phyloP scores from a whole-genome alignment of 2,329 filamentous ascomycete species.

The Talaromyces sp. region DNA sequence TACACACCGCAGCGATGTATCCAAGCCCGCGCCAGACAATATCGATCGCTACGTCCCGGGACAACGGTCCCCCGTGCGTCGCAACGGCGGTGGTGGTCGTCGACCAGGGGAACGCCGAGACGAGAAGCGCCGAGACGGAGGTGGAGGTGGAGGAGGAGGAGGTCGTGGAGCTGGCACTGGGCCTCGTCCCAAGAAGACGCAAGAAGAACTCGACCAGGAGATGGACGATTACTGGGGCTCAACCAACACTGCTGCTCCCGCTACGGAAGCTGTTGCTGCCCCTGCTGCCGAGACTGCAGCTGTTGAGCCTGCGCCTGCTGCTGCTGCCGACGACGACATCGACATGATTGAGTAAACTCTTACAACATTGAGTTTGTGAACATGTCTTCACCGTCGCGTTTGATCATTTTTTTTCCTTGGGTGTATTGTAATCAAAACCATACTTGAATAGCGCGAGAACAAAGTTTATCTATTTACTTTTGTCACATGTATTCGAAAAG shows the following conservation, averaged over 20 bases:
- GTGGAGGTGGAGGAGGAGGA: constrained; percentile 14
- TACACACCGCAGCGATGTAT: constrained; percentile 45
- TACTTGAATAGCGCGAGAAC: background rate
- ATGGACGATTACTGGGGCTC: constrained; percentile 88
- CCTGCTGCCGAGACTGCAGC: constrained; percentile 17
- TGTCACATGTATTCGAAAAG: background rate
- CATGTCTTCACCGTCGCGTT: background rate
- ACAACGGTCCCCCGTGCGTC: constrained; percentile 34
- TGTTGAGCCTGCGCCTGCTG: constrained; percentile 16
- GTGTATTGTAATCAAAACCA: background rate
- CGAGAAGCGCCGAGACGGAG: constrained; percentile 28
- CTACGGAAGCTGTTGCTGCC: constrained; percentile 19
- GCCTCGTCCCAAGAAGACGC: constrained; percentile 68
- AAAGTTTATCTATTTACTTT: background rate
- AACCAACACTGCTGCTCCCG: constrained; percentile 30
- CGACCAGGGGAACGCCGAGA: constrained; percentile 40
- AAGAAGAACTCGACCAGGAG: constrained; percentile 89
- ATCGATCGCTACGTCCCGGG: constrained; percentile 78
- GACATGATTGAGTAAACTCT: constrained; percentile 61
- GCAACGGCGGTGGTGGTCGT: constrained; percentile 38
- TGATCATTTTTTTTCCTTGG: background rate
- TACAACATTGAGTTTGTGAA: background rate
- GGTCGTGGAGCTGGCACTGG: constrained; percentile 43
- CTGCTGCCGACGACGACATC: constrained; percentile 50
- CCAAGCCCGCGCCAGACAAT: constrained; percentile 55